These are phyloP conservation scores for Favolaschia claudopus DNA, from an alignment of 768 basidiomycete genomes.

Conservation along the genomic window DNA sequence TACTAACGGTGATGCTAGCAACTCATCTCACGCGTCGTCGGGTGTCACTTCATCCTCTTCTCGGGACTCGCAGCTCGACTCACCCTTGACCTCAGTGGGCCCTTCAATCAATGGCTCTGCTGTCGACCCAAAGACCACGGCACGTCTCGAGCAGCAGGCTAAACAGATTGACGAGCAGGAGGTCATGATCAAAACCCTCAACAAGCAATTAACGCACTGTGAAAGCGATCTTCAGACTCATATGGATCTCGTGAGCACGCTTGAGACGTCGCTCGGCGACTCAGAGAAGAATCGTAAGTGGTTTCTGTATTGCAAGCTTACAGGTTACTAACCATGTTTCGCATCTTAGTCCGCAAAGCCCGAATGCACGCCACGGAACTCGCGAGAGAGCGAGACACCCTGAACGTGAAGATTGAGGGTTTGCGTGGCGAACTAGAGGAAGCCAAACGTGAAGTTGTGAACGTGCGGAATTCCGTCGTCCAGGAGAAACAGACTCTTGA, in stretches of 20 bases:
- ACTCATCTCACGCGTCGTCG: constrained; percentile 68
- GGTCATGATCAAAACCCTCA: constrained; percentile 91
- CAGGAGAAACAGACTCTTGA: constrained; percentile 92
- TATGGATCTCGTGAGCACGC: constrained; percentile 85
- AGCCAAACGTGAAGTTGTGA: constrained; percentile 80
- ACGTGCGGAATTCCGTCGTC: constrained; percentile 78
- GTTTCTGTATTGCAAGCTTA: constrained; percentile 2
- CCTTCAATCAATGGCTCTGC: constrained; percentile 50
- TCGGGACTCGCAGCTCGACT: constrained; percentile 76
- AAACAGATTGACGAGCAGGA: constrained; percentile 86
- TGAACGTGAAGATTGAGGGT: constrained; percentile 68
- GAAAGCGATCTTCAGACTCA: constrained; percentile 91
- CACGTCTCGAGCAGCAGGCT: constrained; percentile 74
- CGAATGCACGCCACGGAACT: constrained; percentile 93
- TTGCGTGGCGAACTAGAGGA: constrained; percentile 79
- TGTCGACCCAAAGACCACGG: constrained; percentile 62
- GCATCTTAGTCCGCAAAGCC: constrained; percentile 86
- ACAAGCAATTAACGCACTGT: constrained; percentile 93
- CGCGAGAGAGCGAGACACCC: constrained; percentile 83
- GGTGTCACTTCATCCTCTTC: constrained; percentile 63
- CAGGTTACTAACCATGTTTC: constrained; percentile 7
- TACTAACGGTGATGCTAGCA: constrained; percentile 58
- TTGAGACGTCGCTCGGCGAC: constrained; percentile 88
- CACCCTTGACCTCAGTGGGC: constrained; percentile 67
- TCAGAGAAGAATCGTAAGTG: constrained; percentile 91